Evolutionary conservation across 345 rosid species (phyloP).

Genomic region (Eutrema yunnanense): DNA sequence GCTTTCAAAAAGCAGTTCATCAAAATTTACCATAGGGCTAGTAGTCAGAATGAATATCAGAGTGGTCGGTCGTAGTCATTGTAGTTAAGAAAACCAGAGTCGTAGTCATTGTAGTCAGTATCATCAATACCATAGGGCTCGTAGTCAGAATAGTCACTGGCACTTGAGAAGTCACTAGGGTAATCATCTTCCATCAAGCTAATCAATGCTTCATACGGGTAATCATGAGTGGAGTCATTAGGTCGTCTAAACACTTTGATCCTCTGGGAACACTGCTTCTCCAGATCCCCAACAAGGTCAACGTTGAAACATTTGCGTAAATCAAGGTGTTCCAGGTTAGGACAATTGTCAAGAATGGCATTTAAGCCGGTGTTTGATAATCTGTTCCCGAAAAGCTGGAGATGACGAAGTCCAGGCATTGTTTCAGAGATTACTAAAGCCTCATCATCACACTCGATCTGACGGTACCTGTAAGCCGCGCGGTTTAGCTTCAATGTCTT

Average conservation of each 20-base stretch:
- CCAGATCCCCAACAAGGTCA: background rate
- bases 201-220: slow-evolving; percentile 20
- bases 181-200: background rate
- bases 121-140: too few relatives aligned
- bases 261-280: background rate
- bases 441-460: slow-evolving; percentile 36
- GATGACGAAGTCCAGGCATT: slow-evolving; percentile 44
- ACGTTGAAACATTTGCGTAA: background rate
- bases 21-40: too few relatives aligned
- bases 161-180: too few relatives aligned
- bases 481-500: slow-evolving; percentile 16
- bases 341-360: background rate
- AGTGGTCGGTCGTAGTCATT: too few relatives aligned
- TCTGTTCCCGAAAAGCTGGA: slow-evolving; percentile 16
- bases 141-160: too few relatives aligned
- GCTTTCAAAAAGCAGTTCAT: too few relatives aligned
- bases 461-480: too few relatives aligned
- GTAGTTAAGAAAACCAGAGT: too few relatives aligned
- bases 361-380: background rate
- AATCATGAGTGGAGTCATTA: slow-evolving; percentile 29
- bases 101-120: too few relatives aligned
- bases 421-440: slow-evolving; percentile 55
- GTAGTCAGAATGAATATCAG: too few relatives aligned
- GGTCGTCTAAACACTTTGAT: background rate
- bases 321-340: background rate